Base-by-base conservation (phyloP, 257 asterid genomes). In the Solanum bulbocastanum region DNA sequence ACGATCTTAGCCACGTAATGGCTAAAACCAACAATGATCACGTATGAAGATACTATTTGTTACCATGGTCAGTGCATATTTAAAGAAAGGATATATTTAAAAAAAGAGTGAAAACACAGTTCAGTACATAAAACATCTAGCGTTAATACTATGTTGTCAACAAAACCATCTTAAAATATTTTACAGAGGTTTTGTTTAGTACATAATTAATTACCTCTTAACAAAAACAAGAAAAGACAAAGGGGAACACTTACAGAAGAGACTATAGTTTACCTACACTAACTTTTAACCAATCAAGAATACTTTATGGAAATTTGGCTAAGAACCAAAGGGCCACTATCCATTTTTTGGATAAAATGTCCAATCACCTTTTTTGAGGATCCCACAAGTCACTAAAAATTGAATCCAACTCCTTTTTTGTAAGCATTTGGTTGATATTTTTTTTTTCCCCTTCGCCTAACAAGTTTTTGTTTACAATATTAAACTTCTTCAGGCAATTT, bases 401-500 rank as follows among this genome's bases (percentile, higher is more conserved):
- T 46, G 68, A 85, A 72, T 46, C 36, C 74, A 25, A 9, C 39
- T 6, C 75, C 40, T 65, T 1, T 79, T 74, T 39, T 18, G 6
- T 35, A 20, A 15, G 40, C 83, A 39, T 76, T 0, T 42, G 4
- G 36, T 33, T 3, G 20, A 69, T 83, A 75, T 32, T 65, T 8
- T 30, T 37, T 15, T 6, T 42, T 6, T 0, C 11, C 14, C 36
- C 58, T 1, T 12, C 12, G 13, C n/a, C 65, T 79, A 13, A 18
- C 7, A 16, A 75, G 13, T 7, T 76, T 23, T 40, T 79, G 27
- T 22, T 22, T 33, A 60, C 27, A 72, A 71, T 35, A 25, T 89
- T 81, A 95, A 20, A 91, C 98, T n/a, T 91, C 93, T 16, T 93
- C 97, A 1, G 87, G 89, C 65, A 92, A 90, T 87, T 94, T 95